Percentiles rank a stretch among this genome's conserved stretches.
Evolutionary conservation across 2,329 filamentous ascomycete species (phyloP).

Genomic region (Lecanicillium sp.): DNA sequence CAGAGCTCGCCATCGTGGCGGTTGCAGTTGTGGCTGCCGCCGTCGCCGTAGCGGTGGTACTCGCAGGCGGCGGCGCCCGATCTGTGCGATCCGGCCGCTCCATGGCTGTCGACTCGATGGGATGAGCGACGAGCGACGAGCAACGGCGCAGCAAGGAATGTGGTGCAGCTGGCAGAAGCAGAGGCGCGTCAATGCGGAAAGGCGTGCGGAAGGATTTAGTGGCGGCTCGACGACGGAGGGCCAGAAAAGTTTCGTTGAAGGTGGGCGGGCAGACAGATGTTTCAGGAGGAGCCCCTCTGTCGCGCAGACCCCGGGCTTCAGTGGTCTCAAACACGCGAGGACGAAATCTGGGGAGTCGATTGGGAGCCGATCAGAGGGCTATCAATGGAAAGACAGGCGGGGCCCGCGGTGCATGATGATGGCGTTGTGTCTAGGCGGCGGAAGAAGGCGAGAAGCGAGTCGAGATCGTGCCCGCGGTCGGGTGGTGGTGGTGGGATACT

Average conservation of each 20-base stretch:
- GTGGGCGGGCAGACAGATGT: constrained; percentile 8
- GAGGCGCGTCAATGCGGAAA: constrained; percentile 7
- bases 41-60: constrained; percentile 18
- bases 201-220: not conserved
- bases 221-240: constrained; percentile 1
- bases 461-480: not conserved
- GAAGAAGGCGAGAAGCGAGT: no score
- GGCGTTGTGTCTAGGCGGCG: no score
- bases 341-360: not conserved
- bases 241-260: constrained; percentile 11
- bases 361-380: constrained; percentile 7
- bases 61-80: constrained; percentile 5
- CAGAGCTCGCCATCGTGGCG: not conserved
- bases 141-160: constrained; percentile 17
- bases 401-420: constrained; percentile 3
- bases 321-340: constrained; percentile 4
- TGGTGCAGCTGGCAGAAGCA: constrained; percentile 18
- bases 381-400: constrained; percentile 2
- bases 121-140: no score
- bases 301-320: constrained; percentile 4
- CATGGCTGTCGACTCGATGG: constrained; percentile 21
- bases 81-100: constrained; percentile 24
- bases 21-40: not conserved
- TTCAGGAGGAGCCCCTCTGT: constrained; percentile 13
- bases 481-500: not conserved